Percentiles rank a stretch among this genome's conserved stretches.
These are phyloP conservation scores for Russula vinacea DNA, from an alignment of 768 basidiomycete genomes.

Conservation along the genomic window DNA sequence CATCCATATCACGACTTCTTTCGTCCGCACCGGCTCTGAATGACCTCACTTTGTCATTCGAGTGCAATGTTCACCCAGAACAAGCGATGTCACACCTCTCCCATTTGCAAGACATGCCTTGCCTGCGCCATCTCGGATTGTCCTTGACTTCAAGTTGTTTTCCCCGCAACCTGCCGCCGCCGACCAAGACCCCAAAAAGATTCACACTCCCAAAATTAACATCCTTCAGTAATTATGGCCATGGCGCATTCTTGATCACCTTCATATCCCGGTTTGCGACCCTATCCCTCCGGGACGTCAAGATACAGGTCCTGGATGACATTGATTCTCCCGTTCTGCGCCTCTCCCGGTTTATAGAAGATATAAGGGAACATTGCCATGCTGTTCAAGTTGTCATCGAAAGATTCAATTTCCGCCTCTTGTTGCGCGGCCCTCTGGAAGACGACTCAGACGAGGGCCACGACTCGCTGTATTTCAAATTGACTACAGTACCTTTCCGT, in stretches of 20 bases:
- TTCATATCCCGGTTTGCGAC: neutral
- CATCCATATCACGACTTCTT: neutral
- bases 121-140: neutral
- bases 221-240: neutral
- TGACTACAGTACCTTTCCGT: too few relatives aligned
- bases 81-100: neutral
- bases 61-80: neutral
- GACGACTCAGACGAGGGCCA: too few relatives aligned
- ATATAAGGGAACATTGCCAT: neutral
- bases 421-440: neutral
- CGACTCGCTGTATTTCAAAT: too few relatives aligned
- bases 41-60: neutral
- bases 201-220: neutral
- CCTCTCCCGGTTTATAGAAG: neutral
- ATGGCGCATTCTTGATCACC: neutral
- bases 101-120: neutral
- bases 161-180: too few relatives aligned
- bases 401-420: fast-evolving
- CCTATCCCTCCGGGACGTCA: neutral
- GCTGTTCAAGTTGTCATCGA: neutral
- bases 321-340: neutral
- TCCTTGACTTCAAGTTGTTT: too few relatives aligned
- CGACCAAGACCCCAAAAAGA: too few relatives aligned
- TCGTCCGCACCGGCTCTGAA: slow-evolving; percentile 3
- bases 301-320: fast-evolving